Base-by-base conservation (phyloP, 441 rosid species). In the Croton setiger region DNA sequence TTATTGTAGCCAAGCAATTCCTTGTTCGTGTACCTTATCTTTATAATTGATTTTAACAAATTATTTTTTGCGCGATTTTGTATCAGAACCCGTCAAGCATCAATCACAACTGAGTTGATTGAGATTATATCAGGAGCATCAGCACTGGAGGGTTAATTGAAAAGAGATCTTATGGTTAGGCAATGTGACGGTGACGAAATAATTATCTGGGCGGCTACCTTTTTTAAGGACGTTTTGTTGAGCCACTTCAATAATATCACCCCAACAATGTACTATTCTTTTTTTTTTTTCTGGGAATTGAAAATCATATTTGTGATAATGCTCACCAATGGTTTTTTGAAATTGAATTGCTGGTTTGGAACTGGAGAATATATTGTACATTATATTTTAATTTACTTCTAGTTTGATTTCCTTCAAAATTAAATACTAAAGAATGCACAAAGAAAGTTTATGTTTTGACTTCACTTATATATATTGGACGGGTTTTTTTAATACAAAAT, bases 71-170 rank as follows among this genome's bases (percentile, higher is more conserved):
- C 18, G 39, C 43, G 15, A 61, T 47, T 65, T 49, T 62, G 53
- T 60, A 59, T 17, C 87, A 93, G 97, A 81, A 93, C 98, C 78
- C 98, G 96, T 65, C 98, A 94, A 89, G 98, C 98, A 53, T 79
- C 98, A 2, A 91, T 94, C 72, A 94, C 98, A 56, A 89, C 98
- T 0, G 98, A 91, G 74, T 80, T 94, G 85, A 91, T 75, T 73
- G 98, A 94, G 81, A 94, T 94, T 83, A 94, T 94, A 60, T 94
- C 96, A 12, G 98, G 97, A 82, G 95, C 95, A 64, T 82, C 97
- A 23, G 98, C 96, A 51, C 75, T 94, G 74, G 93, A 89, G 80
- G 87, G 82, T 76, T 81, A 73, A 78, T 63, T 48, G 37, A 37
- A 36, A n/a, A n/a, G 64, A 76, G 65, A 14, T 37, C 5, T 18